Conservation (phyloP, 495 filamentous ascomycete genomes). For the Aspergillus conjunctus region DNA sequence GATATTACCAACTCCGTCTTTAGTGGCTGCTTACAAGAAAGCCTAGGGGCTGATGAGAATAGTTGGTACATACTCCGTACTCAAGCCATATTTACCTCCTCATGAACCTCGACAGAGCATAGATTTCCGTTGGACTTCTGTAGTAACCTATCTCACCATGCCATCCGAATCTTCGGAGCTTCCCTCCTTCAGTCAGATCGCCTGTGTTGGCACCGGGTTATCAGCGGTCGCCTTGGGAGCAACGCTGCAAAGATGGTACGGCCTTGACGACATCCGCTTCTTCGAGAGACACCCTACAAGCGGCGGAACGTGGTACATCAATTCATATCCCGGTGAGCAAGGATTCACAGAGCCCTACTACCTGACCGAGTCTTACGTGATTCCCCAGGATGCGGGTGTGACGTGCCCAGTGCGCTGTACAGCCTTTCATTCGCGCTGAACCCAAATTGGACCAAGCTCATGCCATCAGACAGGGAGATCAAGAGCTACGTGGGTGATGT, state of each 20-base stretch:
- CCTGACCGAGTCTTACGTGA: not conserved
- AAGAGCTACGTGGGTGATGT: constrained; percentile 48
- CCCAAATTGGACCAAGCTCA: constrained; percentile 45
- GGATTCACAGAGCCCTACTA: not conserved
- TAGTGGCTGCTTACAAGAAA: too few relatives aligned
- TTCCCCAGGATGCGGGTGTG: constrained; percentile 26
- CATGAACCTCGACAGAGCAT: too few relatives aligned
- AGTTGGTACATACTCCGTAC: too few relatives aligned
- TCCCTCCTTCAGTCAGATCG: constrained; percentile 30
- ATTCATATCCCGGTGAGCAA: constrained; percentile 31
- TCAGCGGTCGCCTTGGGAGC: constrained; percentile 32
- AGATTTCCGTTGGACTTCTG: too few relatives aligned
- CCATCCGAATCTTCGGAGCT: not conserved
- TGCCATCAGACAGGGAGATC: constrained; percentile 47
- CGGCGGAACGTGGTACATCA: constrained; percentile 37
- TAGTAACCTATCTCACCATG: not conserved
- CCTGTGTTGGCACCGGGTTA: constrained; percentile 32
- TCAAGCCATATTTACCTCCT: too few relatives aligned
- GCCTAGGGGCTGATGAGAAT: too few relatives aligned
- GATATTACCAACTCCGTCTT: too few relatives aligned
- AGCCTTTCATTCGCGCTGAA: constrained; percentile 53
- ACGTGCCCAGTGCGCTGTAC: constrained; percentile 44
- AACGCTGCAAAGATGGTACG: constrained; percentile 35
- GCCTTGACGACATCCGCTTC: constrained; percentile 30
- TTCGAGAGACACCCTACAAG: constrained; percentile 28